These are phyloP conservation scores for Talaromyces verruculosus DNA, from an alignment of 2,329 filamentous ascomycete genomes.

Conservation along the genomic window DNA sequence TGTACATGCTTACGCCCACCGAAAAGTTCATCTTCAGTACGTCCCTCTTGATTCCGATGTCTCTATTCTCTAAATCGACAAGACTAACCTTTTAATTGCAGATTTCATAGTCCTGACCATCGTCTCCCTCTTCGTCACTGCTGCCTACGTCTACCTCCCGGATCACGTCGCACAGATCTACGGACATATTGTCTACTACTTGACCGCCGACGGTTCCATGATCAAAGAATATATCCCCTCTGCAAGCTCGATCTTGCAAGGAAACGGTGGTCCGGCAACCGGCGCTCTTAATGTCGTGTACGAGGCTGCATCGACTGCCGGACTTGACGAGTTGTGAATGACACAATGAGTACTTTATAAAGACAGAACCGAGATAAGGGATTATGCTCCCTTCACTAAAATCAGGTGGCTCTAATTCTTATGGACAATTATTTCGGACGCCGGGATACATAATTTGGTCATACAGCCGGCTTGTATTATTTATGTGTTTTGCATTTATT, in stretches of 20 bases:
- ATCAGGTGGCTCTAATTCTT: background rate
- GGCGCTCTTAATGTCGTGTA: conserved; percentile 48
- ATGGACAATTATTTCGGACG: background rate
- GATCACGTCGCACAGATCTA: conserved; percentile 82
- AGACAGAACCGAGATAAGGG: background rate
- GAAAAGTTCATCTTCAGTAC: conserved; percentile 98
- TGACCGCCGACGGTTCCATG: conserved; percentile 67
- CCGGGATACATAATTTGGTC: background rate
- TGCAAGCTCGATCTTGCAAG: conserved; percentile 36
- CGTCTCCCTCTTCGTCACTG: conserved; percentile 80
- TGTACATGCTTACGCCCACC: conserved; percentile 95
- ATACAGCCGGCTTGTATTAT: background rate
- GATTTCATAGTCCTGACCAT: conserved; percentile 91
- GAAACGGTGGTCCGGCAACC: conserved; percentile 28
- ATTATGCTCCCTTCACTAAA: background rate
- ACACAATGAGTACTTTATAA: background rate
- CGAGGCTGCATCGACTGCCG: conserved; percentile 42
- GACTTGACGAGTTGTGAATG: conserved; percentile 36
- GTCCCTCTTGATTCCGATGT: conserved; percentile 33
- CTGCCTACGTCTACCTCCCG: conserved; percentile 86
- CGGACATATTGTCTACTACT: conserved; percentile 90
- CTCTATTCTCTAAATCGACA: background rate
- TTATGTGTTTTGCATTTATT: conserved; percentile 3
- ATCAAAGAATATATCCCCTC: conserved; percentile 35
- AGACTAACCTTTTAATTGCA: conserved; percentile 39